Conservation (phyloP, 2,329 filamentous ascomycete species). For the Hirsutella minnesotensis region DNA sequence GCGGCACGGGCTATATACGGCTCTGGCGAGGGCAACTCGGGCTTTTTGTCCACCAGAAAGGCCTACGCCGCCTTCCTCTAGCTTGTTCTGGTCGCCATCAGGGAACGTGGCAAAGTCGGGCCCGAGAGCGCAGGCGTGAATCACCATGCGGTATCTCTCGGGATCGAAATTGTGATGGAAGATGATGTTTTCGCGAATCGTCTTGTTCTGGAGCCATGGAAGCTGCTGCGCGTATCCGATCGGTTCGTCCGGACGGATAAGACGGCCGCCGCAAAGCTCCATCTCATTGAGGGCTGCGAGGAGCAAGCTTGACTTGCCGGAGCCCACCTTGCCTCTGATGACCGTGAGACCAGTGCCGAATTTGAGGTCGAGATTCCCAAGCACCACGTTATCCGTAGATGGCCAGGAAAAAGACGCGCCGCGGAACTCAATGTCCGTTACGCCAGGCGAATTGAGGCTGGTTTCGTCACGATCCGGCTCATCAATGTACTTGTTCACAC, state of each 20-base stretch:
- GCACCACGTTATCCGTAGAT: conserved; percentile 42
- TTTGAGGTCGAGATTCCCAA: conserved; percentile 32
- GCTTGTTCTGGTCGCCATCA: conserved; percentile 43
- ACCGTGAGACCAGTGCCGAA: conserved; percentile 41
- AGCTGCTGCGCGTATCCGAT: conserved; percentile 47
- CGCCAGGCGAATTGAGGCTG: conserved; percentile 21
- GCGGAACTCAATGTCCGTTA: conserved; percentile 38
- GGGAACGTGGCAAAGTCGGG: conserved; percentile 45
- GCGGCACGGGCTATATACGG: conserved; percentile 45
- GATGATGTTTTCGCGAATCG: conserved; percentile 51
- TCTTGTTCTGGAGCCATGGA: conserved; percentile 55
- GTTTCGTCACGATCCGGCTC: conserved; percentile 63
- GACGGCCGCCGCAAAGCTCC: conserved; percentile 47
- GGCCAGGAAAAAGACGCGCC: conserved; percentile 73
- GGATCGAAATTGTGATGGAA: conserved; percentile 47
- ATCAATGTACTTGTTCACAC: conserved; percentile 77
- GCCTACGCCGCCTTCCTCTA: conserved; percentile 51
- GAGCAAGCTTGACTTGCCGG: conserved; percentile 49
- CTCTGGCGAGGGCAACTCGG: conserved; percentile 49
- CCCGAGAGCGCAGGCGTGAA: conserved; percentile 48
- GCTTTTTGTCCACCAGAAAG: conserved; percentile 53
- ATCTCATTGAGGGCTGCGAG: conserved; percentile 50
- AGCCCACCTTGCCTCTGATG: conserved; percentile 46
- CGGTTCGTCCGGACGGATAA: conserved; percentile 34
- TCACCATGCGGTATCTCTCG: conserved; percentile 42